Evolutionary conservation across 305 asterid genomes (phyloP).

Genomic region (Fraxinus dipetala): DNA sequence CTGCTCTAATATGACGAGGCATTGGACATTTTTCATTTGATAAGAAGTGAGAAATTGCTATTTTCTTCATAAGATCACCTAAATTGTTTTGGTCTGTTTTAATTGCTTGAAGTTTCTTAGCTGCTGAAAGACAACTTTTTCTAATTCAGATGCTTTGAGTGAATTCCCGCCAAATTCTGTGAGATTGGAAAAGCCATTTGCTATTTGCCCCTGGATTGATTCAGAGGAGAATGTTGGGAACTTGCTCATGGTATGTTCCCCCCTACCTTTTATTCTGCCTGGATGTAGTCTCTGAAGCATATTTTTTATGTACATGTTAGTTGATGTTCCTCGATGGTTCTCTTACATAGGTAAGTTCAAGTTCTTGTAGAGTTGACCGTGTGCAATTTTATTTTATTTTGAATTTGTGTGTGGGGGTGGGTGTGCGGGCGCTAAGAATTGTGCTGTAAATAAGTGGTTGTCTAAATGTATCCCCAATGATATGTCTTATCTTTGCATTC

Average conservation of each 20-base stretch:
- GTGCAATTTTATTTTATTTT: not conserved
- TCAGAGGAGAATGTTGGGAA: slow-evolving; percentile 96
- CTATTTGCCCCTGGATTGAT: slow-evolving; percentile 78
- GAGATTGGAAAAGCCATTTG: slow-evolving; percentile 72
- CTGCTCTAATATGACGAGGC: not conserved
- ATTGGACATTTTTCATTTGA: not conserved
- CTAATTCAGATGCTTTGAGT: slow-evolving; percentile 66
- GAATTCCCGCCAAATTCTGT: slow-evolving; percentile 88
- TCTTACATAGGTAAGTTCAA: not conserved
- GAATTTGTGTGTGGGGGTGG: not conserved
- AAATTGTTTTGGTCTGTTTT: slow-evolving; percentile 5
- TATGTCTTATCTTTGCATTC: not conserved
- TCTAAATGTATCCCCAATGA: not conserved
- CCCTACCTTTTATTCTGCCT: not conserved
- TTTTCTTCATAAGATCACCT: not conserved
- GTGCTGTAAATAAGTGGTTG: not conserved
- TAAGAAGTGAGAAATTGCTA: not conserved
- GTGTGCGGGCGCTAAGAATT: not conserved
- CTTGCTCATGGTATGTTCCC: slow-evolving; percentile 72
- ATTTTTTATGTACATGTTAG: not conserved
- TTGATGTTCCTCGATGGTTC: not conserved
- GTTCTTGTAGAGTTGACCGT: not conserved
- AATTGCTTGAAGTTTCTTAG: slow-evolving; percentile 9
- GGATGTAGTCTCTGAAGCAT: not conserved
- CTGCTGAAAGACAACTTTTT: slow-evolving; percentile 19